Conservation (phyloP, 768 basidiomycete species). For the Pisolithus tinctorius region DNA sequence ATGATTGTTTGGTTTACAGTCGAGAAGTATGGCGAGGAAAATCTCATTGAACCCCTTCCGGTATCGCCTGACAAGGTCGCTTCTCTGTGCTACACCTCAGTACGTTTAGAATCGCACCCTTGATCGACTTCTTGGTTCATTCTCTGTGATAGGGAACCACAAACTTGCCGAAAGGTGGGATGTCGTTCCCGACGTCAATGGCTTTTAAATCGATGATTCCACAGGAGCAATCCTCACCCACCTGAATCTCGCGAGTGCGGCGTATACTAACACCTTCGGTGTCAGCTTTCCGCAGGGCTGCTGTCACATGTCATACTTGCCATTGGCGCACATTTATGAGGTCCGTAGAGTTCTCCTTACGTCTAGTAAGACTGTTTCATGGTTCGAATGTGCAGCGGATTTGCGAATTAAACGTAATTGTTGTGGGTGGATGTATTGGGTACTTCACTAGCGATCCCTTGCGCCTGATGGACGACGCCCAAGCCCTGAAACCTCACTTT, state of each 20-base stretch:
- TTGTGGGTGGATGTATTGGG: slow-evolving; percentile 66
- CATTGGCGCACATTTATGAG: slow-evolving; percentile 87
- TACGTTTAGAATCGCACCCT: slow-evolving; percentile 30
- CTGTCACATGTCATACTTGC: slow-evolving; percentile 66
- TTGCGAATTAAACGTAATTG: slow-evolving; percentile 51
- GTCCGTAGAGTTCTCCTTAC: slow-evolving; percentile 31
- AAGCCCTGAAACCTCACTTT: slow-evolving; percentile 74
- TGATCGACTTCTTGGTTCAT: neutral
- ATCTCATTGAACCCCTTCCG: slow-evolving; percentile 52
- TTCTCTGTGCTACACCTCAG: slow-evolving; percentile 95
- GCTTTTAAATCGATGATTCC: slow-evolving; percentile 1
- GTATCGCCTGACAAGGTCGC: slow-evolving; percentile 60
- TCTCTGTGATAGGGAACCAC: slow-evolving; percentile 60
- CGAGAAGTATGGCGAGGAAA: slow-evolving; percentile 63
- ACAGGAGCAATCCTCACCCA: slow-evolving; percentile 77
- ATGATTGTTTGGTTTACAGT: slow-evolving; percentile 37
- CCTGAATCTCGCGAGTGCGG: slow-evolving; percentile 54
- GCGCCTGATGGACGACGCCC: slow-evolving; percentile 85
- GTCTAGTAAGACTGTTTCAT: slow-evolving; percentile 4
- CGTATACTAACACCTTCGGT: slow-evolving; percentile 53
- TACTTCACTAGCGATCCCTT: slow-evolving; percentile 86
- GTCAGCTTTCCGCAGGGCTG: slow-evolving; percentile 39
- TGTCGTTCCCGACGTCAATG: neutral
- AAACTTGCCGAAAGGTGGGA: slow-evolving; percentile 68
- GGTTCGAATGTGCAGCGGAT: slow-evolving; percentile 36